phyloP scores from a whole-genome alignment of 371 early-diverging fungal genomes.

The Chytridium lagenaria region DNA sequence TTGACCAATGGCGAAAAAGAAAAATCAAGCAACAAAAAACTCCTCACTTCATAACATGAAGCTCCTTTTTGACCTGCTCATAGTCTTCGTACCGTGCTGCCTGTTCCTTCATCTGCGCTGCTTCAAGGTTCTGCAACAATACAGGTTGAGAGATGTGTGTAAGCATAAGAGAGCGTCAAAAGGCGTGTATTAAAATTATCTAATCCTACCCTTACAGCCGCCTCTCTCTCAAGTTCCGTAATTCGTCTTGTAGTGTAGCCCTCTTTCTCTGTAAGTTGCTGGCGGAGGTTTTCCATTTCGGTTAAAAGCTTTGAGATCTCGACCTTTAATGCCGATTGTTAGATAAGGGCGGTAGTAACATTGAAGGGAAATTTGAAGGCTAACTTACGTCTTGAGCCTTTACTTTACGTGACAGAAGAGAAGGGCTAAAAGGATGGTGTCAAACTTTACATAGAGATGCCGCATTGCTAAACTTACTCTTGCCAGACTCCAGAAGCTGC shows the following conservation, averaged over 20 bases:
- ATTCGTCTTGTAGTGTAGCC: conserved; percentile 52
- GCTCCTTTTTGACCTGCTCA: conserved; percentile 82
- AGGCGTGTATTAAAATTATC: not conserved
- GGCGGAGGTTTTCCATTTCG: conserved; percentile 60
- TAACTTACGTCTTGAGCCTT: conserved; percentile 38
- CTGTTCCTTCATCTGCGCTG: conserved; percentile 32
- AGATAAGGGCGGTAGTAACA: too few species aligned
- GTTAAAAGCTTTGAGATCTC: conserved; percentile 60
- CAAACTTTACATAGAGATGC: conserved; percentile 16
- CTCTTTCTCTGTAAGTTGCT: conserved; percentile 47
- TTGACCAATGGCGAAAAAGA: too few species aligned
- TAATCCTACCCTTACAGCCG: conserved; percentile 39
- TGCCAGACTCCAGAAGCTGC: conserved; percentile 27
- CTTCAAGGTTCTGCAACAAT: conserved; percentile 32
- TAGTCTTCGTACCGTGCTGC: conserved; percentile 66
- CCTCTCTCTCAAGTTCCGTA: conserved; percentile 59
- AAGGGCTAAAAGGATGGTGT: conserved; percentile 31
- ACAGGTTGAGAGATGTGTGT: not conserved
- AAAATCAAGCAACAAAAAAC: conserved; percentile 13
- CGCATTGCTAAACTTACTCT: conserved; percentile 28
- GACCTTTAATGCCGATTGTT: conserved; percentile 21
- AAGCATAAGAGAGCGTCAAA: too few species aligned
- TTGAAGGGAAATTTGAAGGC: not conserved
- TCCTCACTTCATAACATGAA: conserved; percentile 81
- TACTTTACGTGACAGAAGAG: conserved; percentile 25